These are phyloP conservation scores for Pseudogymnoascus sp. DNA, from an alignment of 2,329 filamentous ascomycete genomes.

Conservation along the genomic window DNA sequence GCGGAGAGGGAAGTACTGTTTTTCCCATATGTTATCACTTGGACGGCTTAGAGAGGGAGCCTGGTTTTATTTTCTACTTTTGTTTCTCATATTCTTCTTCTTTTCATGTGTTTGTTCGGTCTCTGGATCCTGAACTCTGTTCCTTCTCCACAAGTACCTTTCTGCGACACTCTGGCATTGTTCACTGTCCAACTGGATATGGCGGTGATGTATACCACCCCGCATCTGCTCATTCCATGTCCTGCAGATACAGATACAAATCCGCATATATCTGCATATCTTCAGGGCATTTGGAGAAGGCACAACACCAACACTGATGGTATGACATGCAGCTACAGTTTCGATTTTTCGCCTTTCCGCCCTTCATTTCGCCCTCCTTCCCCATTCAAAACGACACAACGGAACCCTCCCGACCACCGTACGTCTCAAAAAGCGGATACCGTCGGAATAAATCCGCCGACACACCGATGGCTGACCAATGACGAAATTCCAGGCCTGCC, in stretches of 20 bases:
- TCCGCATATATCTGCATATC: background rate
- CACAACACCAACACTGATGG: background rate
- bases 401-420: background rate
- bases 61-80: background rate
- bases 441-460: background rate
- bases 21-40: conserved; percentile 1
- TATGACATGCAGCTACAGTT: background rate
- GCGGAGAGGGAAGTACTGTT: background rate
- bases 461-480: background rate
- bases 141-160: background rate
- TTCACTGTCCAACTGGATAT: background rate
- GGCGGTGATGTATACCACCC: background rate
- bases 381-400: background rate
- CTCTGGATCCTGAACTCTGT: background rate
- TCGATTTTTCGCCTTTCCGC: background rate
- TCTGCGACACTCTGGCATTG: background rate
- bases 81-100: background rate
- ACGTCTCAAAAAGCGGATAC: conserved; percentile 4
- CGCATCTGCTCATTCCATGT: background rate
- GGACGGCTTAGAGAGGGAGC: background rate
- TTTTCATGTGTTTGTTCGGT: background rate
- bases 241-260: background rate
- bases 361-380: background rate
- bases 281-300: background rate
- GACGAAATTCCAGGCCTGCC: background rate